Percentiles rank a stretch among this genome's conserved stretches.
Evolutionary conservation across 345 rosid genomes (phyloP).

Genomic region (Stellera chamaejasme): DNA sequence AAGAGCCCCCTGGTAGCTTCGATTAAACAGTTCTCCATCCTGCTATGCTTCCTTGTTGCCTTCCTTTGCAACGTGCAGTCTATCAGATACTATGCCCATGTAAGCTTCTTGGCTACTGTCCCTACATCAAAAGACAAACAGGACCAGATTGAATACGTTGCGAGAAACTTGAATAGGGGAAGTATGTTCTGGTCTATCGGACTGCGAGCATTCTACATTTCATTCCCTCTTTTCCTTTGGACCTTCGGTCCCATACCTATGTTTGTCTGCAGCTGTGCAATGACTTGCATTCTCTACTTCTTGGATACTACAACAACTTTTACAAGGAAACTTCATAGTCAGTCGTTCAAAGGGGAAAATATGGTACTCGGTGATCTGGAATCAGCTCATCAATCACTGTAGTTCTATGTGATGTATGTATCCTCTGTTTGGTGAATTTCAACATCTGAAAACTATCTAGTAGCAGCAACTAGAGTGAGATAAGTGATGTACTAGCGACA

Average conservation of each 20-base stretch:
- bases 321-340: conserved; percentile 50
- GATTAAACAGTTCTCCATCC: conserved; percentile 72
- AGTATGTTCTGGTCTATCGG: conserved; percentile 93
- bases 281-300: conserved; percentile 64
- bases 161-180: conserved; percentile 82
- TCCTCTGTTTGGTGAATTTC: too few relatives aligned
- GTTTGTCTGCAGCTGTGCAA: conserved; percentile 62
- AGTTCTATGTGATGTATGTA: not conserved
- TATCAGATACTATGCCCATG: conserved; percentile 83
- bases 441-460: too few relatives aligned
- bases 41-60: conserved; percentile 81
- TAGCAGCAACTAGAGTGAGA: too few relatives aligned
- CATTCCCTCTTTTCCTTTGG: conserved; percentile 91
- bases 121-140: conserved; percentile 44
- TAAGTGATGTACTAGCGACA: too few relatives aligned
- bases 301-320: conserved; percentile 74
- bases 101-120: conserved; percentile 68
- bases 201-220: conserved; percentile 71
- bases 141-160: conserved; percentile 57
- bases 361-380: conserved; percentile 31
- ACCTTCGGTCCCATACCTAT: conserved; percentile 87
- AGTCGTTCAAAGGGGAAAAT: conserved; percentile 33
- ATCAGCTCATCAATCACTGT: conserved; percentile 19
- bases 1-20: conserved; percentile 47
- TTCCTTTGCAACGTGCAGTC: conserved; percentile 93